Conservation (phyloP, 2,329 filamentous ascomycete species). For the Ophiostoma perfectum region DNA sequence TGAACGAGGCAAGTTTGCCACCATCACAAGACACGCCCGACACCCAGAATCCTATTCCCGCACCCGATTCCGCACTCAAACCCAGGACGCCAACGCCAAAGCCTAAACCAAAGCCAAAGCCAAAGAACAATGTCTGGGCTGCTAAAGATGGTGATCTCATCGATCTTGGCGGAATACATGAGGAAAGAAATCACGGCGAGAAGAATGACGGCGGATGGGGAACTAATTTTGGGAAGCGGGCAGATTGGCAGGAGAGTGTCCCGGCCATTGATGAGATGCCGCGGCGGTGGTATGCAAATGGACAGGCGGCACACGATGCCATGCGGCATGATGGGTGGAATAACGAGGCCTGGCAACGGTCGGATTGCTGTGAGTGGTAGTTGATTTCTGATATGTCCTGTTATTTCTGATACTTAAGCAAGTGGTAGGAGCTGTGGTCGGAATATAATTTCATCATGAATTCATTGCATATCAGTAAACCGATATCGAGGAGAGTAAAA, state of each 20-base stretch:
- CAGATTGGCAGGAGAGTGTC: neutral
- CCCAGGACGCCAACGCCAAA: neutral
- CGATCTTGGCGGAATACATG: neutral
- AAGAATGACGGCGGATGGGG: neutral
- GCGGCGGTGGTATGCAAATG: constrained; percentile 8
- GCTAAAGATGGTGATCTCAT: constrained; percentile 10
- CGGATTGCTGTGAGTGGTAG: constrained; percentile 1
- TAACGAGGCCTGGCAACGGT: neutral
- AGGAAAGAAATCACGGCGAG: neutral
- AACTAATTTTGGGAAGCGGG: too few relatives aligned
- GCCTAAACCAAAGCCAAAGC: neutral
- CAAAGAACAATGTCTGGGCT: neutral
- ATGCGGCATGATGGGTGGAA: neutral
- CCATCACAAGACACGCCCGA: neutral
- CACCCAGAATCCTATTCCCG: too few relatives aligned
- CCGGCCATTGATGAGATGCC: constrained; percentile 4
- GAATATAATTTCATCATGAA: too few relatives aligned
- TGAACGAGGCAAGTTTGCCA: neutral
- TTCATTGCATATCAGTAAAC: too few relatives aligned
- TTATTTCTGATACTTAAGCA: neutral
- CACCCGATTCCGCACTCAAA: too few relatives aligned
- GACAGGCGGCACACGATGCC: constrained; percentile 2
- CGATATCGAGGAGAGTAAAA: too few relatives aligned
- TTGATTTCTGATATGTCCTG: neutral
- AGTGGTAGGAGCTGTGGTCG: too few relatives aligned